Base-by-base conservation (phyloP, 371 early-diverging fungal genomes). In the Coemansia sp. region DNA sequence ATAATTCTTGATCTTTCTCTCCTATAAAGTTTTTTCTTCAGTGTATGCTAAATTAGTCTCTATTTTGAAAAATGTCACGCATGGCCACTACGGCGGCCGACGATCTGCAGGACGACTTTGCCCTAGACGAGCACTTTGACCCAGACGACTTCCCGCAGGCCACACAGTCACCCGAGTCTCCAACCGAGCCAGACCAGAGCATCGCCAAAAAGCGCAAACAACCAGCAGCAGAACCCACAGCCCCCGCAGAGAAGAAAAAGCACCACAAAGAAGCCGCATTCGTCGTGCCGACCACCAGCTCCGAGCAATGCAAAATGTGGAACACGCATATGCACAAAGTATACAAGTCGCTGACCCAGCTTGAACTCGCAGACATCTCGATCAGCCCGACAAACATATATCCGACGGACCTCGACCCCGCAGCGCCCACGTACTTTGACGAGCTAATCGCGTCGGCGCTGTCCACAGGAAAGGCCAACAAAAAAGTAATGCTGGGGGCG, bases 81-180 rank as follows among this genome's bases (percentile, higher is more conserved):
- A 61, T 26, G 26, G 26, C 48, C 36, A 20, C 65, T n/a, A 74
- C 55, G 39, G 71, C 84, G n/a, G 87, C 83, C 35, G 88, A 88
- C 59, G 83, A 82, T 7, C 77, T 88, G 39, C 86, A 86, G 52
- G 87, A 88, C 61, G 88, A 86, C 65, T 88, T 86, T 60, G 80
- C 80, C 38, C 75, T 79, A 11, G 86, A 86, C 43, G 80, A 80
- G 36, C 69, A 70, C 14, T 66, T 80, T 30, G 72, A 74, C 51
- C 68, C 81, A 16, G 26, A 26, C 26, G 26, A 26, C 26, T 26
- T 26, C 81, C 77, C 55, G 79, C 71, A 14, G 81, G 80, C 7
- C 57, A 61, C 38, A 81, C 65, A 0, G 59, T 64, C 30, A 64
- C 30, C 34, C 2, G 36, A 57, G 35, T 34, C 2, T 4, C 52